These are phyloP conservation scores for Russula virescens DNA, from an alignment of 768 basidiomycete genomes.

Conservation along the genomic window DNA sequence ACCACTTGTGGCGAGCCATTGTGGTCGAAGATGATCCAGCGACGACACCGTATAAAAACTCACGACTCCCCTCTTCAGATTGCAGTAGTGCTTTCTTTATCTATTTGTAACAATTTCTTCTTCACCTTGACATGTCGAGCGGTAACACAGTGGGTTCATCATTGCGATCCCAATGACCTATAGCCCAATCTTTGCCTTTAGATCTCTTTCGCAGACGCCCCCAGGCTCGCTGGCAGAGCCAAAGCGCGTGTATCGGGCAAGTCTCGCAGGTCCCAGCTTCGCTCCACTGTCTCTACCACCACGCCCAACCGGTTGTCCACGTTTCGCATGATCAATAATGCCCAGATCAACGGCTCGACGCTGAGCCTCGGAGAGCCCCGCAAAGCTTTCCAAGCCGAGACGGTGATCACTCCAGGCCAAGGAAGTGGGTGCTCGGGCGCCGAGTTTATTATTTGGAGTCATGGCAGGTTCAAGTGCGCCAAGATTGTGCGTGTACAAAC, in stretches of 20 bases:
- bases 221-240: slow-evolving; percentile 13
- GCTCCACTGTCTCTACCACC: not conserved
- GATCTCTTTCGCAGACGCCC: slow-evolving; percentile 2
- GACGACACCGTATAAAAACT: slow-evolving; percentile 3
- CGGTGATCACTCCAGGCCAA: not conserved
- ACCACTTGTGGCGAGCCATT: slow-evolving; percentile 1
- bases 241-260: not conserved
- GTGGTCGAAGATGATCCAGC: not conserved
- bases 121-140: slow-evolving; percentile 8
- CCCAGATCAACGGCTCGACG: not conserved
- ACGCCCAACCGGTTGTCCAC: not conserved
- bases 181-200: not conserved
- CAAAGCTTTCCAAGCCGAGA: not conserved
- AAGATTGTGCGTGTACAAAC: slow-evolving; percentile 5
- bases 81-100: not conserved
- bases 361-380: not conserved
- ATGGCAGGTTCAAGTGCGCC: not conserved
- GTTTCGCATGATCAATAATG: not conserved
- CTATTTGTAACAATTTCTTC: not conserved
- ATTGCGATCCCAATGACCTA: not conserved
- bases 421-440: not conserved
- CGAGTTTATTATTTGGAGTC: not conserved
- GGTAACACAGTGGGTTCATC: slow-evolving; percentile 4
- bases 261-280: not conserved
- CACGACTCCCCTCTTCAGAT: not conserved